Base-by-base conservation (phyloP, 176 grass and related monocot genomes). In the Carex pumila region DNA sequence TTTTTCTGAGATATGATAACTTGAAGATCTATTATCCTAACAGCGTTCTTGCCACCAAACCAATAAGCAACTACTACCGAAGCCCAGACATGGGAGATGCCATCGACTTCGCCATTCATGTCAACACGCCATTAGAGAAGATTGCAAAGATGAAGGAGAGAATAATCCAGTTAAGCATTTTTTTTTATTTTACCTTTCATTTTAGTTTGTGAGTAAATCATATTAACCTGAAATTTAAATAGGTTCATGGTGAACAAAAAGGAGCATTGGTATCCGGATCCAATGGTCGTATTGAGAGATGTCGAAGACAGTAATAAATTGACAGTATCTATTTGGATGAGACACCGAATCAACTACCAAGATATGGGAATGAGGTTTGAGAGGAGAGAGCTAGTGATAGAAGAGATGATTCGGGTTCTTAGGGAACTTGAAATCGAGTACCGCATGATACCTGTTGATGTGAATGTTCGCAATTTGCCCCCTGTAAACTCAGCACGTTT, bases 241-340 rank as follows among this genome's bases (percentile, higher is more conserved):
- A 95, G 95, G 36, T 98, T 87, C 65, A 89, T 98, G 74, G 89
- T 90, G 84, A 98, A 89, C 87, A 95, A 98, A 87, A 98, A 89
- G 84, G 95, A 98, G 49, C 92, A 98, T 2, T 95, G 95, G 95
- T 95, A 98, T 81, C 95, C 92, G 32, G 74, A 80, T 5, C 84
- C 92, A 2, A 86, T 85, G 61, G 88, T 98, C 25, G 92, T 95
- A 34, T 87, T 98, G 17, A 88, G 91, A 61, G 95, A 95, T 30
- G 91, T 98, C 0, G 91, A 92, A 25, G 89, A 93, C 45, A 91
- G 85, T 29, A 95, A 98, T 86, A 93, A 88, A n/a, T 72, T 98
- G 7, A 92, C 75, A 56, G 49, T 88, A 58, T 93, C 95, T 34
- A 93, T 98, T 71, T 98, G 95, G 95, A 90, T 89, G 86, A 82